Evolutionary conservation across 2,329 filamentous ascomycete species (phyloP), one percentile per base, ranked within the genome.

Genomic region (Rachicladosporium sp.): DNA sequence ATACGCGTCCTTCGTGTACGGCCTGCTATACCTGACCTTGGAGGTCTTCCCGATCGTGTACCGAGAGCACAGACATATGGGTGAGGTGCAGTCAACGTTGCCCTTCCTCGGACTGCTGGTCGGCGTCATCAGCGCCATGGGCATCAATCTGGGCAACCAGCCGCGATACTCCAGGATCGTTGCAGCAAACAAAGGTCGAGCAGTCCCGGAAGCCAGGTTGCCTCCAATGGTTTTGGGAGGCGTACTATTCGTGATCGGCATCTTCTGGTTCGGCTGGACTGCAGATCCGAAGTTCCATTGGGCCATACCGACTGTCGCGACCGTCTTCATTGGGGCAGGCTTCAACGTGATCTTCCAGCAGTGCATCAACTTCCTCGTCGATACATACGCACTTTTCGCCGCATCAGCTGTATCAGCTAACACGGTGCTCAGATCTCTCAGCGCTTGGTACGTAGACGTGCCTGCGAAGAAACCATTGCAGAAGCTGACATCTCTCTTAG

Each of bases 31-130:
- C 46, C 55, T 70, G 33, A 62, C 60, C 0, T 56, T 71, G 0
- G 63, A 67, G 37, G 58, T 66, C 2, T 69, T 68, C 35, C 67
- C 67, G 0, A 66, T 70, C 37, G 64, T 65, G n/a, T 71, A 66
- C 38, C 38, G 53, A 29, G 55, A 67, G 40, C 38, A 60, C 11
- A 61, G 67, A 9, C 58, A 60, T 9, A 70, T 62, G 58, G 53
- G 51, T 6, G 46, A 54, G 0, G 62, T 67, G 2, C 50, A 66
- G 1, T 62, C 62, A 2, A 64, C 62, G 1, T 48, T 70, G 2
- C 66, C 68, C 0, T 68, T 69, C 45, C 44, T 69, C 1, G 63
- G 57, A n/a, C 53, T 70, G 13, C 61, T 67, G 19, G 50, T 64
- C 6, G 68, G 68, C 8, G 65, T 70, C 0, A 32, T 64, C 4